Evolutionary conservation across 306 rosid species (phyloP), one percentile per base, ranked within the genome.

Genomic region (Quercus gilva): DNA sequence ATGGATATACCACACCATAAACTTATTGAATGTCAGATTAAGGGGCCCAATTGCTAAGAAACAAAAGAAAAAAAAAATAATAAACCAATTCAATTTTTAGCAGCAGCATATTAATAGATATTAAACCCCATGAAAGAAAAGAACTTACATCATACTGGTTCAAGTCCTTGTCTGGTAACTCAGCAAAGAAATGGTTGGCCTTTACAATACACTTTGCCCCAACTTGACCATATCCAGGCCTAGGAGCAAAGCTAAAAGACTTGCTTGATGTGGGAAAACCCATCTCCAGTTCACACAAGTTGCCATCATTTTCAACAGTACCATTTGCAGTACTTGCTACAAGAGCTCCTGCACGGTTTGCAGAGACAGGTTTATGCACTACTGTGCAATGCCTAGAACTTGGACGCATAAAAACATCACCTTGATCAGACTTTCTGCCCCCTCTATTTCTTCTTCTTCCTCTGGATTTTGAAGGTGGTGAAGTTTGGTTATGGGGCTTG

Each of bases 131-230:
- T 57, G 61, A 83, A 74, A 45, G 70, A 71, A 85, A 73, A 69
- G 68, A 81, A 72, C 92, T 91, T 89, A 95, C 99, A 93, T 91
- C 97, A 91, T 93, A 95, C 58, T 95, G 99, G 84, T 93, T 91
- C 86, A 95, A 88, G 87, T 95, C 98, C 86, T 95, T 95, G 89
- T 95, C 94, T 20, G 99, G 99, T 77, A 95, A 88, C 89, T 90
- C 98, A 61, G 99, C 93, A 78, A 93, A 91, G 90, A 95, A 95
- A 84, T 95, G 99, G 89, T 95, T 95, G 73, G 98, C 97, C 88
- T 95, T 95, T 13, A 95, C 98, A 76, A 93, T 80, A 86, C 98
- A 93, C 80, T 87, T 95, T n/a, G 92, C 86, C 80, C 99, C 99
- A 84, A 82, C 89, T 84, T 93, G 98, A 17, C 99, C 99, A 77